Conservation (phyloP, 345 rosid genomes). For the Carallia pectinifolia region DNA sequence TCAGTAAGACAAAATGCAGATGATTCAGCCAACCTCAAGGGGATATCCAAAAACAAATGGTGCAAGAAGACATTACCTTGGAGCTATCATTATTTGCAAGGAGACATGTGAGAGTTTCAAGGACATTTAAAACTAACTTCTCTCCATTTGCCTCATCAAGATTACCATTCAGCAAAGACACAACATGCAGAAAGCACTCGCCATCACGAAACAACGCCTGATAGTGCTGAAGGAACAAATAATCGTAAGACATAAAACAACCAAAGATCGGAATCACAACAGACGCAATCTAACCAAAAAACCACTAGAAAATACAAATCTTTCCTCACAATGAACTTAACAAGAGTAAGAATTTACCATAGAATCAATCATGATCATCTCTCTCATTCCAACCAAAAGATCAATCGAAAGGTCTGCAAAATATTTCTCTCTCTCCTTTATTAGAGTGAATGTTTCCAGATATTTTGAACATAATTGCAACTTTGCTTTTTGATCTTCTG, state of each 20-base stretch:
- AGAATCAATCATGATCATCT: constrained; percentile 56
- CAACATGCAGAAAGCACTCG: constrained; percentile 92
- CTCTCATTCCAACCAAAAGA: constrained; percentile 82
- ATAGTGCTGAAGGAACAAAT: constrained; percentile 61
- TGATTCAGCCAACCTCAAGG: neutral
- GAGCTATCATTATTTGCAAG: constrained; percentile 80
- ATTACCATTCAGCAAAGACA: constrained; percentile 84
- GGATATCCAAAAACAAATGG: neutral
- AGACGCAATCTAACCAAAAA: neutral
- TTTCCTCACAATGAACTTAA: neutral
- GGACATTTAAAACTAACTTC: constrained; percentile 82
- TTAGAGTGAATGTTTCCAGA: constrained; percentile 81
- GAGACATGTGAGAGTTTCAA: constrained; percentile 74
- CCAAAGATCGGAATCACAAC: constrained; percentile 7
- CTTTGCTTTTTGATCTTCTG: constrained; percentile 67
- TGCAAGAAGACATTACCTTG: constrained; percentile 51
- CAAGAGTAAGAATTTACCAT: constrained; percentile 43
- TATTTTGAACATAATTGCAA: constrained; percentile 78
- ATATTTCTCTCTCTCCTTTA: constrained; percentile 70
- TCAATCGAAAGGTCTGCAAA: constrained; percentile 63
- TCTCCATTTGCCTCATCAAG: constrained; percentile 75
- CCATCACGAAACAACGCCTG: constrained; percentile 86
- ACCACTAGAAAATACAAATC: neutral
- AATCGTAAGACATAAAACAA: constrained; percentile 23
- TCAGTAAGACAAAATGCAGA: neutral